These are phyloP conservation scores for Suhomyces atakaporum DNA, from an alignment of 1,139 yeast genomes.

Conservation along the genomic window DNA sequence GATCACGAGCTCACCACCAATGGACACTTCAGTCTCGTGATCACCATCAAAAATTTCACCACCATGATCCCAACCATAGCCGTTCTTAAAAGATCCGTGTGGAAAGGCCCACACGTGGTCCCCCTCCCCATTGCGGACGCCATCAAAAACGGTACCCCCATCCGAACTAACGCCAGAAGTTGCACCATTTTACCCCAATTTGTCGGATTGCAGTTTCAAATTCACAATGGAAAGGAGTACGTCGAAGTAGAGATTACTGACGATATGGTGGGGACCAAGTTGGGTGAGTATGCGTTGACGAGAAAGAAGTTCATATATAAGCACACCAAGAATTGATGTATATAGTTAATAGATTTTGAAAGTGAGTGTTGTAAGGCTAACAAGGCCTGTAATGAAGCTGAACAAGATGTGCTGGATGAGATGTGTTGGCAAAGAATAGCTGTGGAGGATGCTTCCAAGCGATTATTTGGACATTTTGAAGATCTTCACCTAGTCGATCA, in stretches of 20 bases:
- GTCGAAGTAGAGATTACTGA: constrained; percentile 86
- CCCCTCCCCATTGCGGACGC: constrained; percentile 92
- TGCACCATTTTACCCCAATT: constrained; percentile 95
- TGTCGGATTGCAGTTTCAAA: constrained; percentile 90
- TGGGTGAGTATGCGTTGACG: constrained; percentile 95
- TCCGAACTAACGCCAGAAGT: constrained; percentile 90
- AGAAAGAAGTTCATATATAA: constrained; percentile 85
- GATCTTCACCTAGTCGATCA: no score
- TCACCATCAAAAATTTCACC: constrained; percentile 3
- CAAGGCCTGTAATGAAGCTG: not conserved
- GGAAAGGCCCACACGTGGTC: constrained; percentile 95
- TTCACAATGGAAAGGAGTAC: constrained; percentile 94
- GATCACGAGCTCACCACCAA: constrained; percentile 3
- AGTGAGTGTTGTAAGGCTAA: no score
- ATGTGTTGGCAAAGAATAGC: no score
- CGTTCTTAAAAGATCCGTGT: constrained; percentile 65
- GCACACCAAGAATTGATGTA: constrained; percentile 56
- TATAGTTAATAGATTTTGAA: not conserved
- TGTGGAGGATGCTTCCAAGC: no score
- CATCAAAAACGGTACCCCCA: constrained; percentile 74
- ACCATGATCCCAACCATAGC: constrained; percentile 60
- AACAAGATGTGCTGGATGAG: no score
- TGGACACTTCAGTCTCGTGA: constrained; percentile 1
- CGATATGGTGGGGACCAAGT: constrained; percentile 96
- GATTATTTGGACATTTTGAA: no score